Base-by-base conservation (phyloP, 2,329 filamentous ascomycete genomes). In the Epichloe sylvatica region DNA sequence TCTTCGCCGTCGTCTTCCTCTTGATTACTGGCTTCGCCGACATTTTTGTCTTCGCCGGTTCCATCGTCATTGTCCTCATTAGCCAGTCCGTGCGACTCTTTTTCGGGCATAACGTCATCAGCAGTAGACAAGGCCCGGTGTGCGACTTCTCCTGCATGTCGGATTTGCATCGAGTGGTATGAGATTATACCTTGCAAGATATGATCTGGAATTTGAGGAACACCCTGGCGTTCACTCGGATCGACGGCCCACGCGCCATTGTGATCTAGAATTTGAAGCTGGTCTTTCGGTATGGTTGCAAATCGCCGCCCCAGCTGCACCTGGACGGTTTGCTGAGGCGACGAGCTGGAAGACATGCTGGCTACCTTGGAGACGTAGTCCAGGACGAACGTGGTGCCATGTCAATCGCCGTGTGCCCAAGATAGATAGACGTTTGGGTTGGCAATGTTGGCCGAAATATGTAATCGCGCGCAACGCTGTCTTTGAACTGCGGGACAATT, bases 251-350 rank as follows among this genome's bases (percentile, higher is more conserved):
- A 73, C 2, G 70, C 62, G 47, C 63, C 59, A 3, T 59, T 46
- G 0, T 55, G 50, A 2, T 66, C 61, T 1, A 74, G 57, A 2
- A 73, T 56, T 4, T 49, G 47, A 25, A 59, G 59, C 53, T 75
- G 72, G 39, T 70, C 64, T 15, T 58, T 61, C 0, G 69, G 66
- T 6, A 73, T 61, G 23, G 49, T 61, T 17, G 62, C 51, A 19
- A 63, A 53, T 12, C 59, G 60, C 11, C 58, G 61, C 42, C 55
- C 42, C 40, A 66, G 53, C 36, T 62, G 52, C 35, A 56, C 53
- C 36, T 49, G 37, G 25, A 63, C 38, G 43, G 57, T 56, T 47
- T 56, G 56, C 37, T 45, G 42, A 46, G 60, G 54, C 46, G 57
- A 56, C 33, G 57, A 51, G 21, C 51, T 25, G 49, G 54, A 36